These are phyloP conservation scores for Thraustotheca clavata DNA, from an alignment of 352 stramenopile species.

Conservation along the genomic window DNA sequence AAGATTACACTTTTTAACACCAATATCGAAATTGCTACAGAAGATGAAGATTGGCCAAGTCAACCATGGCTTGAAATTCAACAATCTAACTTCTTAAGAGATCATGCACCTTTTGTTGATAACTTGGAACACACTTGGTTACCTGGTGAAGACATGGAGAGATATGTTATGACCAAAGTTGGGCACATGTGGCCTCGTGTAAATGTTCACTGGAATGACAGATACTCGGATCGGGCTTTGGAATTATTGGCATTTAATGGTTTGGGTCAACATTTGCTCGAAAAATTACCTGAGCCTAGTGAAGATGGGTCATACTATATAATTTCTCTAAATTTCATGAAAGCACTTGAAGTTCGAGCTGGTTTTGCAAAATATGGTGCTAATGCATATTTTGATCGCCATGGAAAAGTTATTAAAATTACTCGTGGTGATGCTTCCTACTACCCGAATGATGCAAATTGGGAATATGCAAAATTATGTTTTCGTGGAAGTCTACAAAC, in stretches of 20 bases:
- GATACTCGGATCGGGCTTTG: slow-evolving; percentile 5
- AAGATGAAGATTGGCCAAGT: slow-evolving; percentile 15
- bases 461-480: slow-evolving; percentile 15
- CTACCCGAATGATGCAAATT: neutral
- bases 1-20: slow-evolving; percentile 18
- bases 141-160: slow-evolving; percentile 14
- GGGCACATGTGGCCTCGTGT: neutral
- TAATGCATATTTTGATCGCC: slow-evolving; percentile 1
- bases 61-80: slow-evolving; percentile 19
- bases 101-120: slow-evolving; percentile 15
- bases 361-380: slow-evolving; percentile 19
- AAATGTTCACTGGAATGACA: slow-evolving; percentile 11
- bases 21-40: slow-evolving; percentile 10
- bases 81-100: slow-evolving; percentile 11
- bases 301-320: slow-evolving; percentile 6
- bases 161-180: slow-evolving; percentile 21
- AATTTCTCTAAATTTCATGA: neutral
- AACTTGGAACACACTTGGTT: slow-evolving; percentile 15
- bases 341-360: neutral
- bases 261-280: neutral
- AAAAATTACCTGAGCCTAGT: neutral
- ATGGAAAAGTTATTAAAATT: slow-evolving; percentile 19
- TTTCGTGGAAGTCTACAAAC: slow-evolving; percentile 9
- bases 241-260: slow-evolving; percentile 1
- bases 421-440: slow-evolving; percentile 1